Conservation (phyloP, 2,329 filamentous ascomycete species). For the Gremmenia infestans region DNA sequence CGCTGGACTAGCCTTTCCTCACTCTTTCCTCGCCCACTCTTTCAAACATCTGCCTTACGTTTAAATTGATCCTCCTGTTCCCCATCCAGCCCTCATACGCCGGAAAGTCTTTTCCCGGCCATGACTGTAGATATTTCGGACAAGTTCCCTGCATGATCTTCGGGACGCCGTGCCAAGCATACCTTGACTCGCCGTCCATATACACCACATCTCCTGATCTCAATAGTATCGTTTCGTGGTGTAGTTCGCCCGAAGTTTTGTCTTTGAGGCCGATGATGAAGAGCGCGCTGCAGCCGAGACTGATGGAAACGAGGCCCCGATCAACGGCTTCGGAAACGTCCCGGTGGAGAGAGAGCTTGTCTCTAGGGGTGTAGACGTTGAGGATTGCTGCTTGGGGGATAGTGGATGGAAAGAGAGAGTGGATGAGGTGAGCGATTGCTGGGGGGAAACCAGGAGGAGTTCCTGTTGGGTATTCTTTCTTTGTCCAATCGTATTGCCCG, state of each 20-base stretch:
- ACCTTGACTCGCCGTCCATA: slow-evolving; percentile 77
- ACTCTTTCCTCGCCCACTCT: neutral
- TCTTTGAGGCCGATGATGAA: slow-evolving; percentile 70
- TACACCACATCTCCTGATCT: slow-evolving; percentile 85
- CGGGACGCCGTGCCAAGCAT: slow-evolving; percentile 93
- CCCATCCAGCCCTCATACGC: slow-evolving; percentile 84
- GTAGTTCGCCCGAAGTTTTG: slow-evolving; percentile 27
- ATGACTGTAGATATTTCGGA: slow-evolving; percentile 66
- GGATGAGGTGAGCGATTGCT: slow-evolving; percentile 66
- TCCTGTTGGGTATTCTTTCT: slow-evolving; percentile 71
- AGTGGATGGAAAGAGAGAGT: slow-evolving; percentile 69
- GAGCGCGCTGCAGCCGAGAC: slow-evolving; percentile 82
- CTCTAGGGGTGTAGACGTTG: slow-evolving; percentile 86
- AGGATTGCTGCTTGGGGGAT: slow-evolving; percentile 84
- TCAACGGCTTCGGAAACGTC: slow-evolving; percentile 86
- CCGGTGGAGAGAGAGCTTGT: slow-evolving; percentile 87
- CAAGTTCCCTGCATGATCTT: slow-evolving; percentile 78
- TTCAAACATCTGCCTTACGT: slow-evolving; percentile 80
- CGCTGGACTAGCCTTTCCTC: no score
- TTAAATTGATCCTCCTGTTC: slow-evolving; percentile 83
- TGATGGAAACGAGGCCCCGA: slow-evolving; percentile 75
- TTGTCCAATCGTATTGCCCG: slow-evolving; percentile 95
- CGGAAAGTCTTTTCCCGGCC: slow-evolving; percentile 55
- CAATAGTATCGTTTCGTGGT: slow-evolving; percentile 59
- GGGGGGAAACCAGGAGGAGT: slow-evolving; percentile 65